Base-by-base conservation (phyloP, 768 basidiomycete genomes). In the Hypholoma sublateritium region DNA sequence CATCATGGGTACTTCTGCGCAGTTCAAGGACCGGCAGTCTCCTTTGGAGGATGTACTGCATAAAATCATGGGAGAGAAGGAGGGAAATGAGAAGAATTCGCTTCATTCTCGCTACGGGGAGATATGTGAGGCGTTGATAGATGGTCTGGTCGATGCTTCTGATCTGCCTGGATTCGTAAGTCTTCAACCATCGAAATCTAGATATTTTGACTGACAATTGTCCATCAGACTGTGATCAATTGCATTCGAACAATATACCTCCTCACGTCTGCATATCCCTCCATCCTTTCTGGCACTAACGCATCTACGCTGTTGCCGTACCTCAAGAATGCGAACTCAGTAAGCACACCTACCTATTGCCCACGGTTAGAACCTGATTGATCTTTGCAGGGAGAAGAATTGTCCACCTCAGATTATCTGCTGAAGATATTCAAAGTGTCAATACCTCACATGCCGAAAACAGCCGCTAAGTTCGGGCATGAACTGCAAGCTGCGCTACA, bases 291-390 rank as follows among this genome's bases (percentile, higher is more conserved):
- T 22, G 86, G 87, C 4, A 77, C 83, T 1, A 89, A 92, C 59
- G 97, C 95, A 0, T 87, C 87, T 1, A 91, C 89, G 0, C 77
- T 99, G 4, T 77, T 98, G 2, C 94, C 95, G 0, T 98, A 98
- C 68, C 78, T 99, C 48, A 94, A 93, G 69, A 89, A 87, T 60
- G 85, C 90, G 0, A 80, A 81, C 4, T 85, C 87, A 14, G 93
- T 95, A 68, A 65, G 84, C 28, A 32, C 28, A 1, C 34, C 45
- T n/a, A 25, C 22, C 22, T 28, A 19, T 19, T 50, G 39, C 35
- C 14, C 2, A 52, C 2, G 36, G 14, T 28, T 37, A 52, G 32
- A n/a, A 49, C 14, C 19, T 5, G 32, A 51, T 7, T 46, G 28
- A 8, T 43, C 19, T 59, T 43, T 51, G 16, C 1, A 96, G 93